Base-by-base conservation (phyloP, 345 rosid species). In the Alliaria petiolata region DNA sequence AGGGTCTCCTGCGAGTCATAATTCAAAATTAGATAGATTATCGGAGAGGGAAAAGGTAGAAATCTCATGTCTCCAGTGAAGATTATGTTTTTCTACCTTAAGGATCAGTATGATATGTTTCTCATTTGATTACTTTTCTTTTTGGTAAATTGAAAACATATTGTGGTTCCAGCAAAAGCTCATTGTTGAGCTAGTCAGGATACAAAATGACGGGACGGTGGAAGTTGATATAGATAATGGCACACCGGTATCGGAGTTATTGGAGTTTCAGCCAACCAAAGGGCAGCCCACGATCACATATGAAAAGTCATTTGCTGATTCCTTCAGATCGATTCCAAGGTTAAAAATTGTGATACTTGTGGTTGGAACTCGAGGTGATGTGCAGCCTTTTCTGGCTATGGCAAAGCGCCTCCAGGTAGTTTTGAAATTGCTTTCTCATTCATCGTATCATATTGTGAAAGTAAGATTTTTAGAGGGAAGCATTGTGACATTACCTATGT, bases 361-460 rank as follows among this genome's bases (percentile, higher is more conserved):
- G 67, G 99, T 95, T 61, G 99, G 99, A 76, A 95, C 99, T 25
- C 89, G 98, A 77, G 99, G 99, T 85, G 97, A 95, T 85, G 99
- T 95, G 33, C 99, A 91, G 65, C 87, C 97, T 46, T 95, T 95
- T 80, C 67, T 95, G 51, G 99, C 99, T 62, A 88, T 95, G 72
- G 97, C 99, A 67, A 91, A 87, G 77, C 85, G 95, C 78, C 97
- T 95, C 71, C 99, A 95, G 96, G 99, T 80, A 78, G 56, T 80
- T 77, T 75, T 8, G 5, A 22, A 30, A 36, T 7, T 16, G 39
- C 25, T 22, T 52, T 30, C 16, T 36, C 33, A 35, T 56, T 55
- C 42, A 9, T 35, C 5, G 25, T 35, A 33, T 63, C 8, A 36
- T 25, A 39, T 57, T 31, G 7, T 72, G 38, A 50, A 14, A 65